Evolutionary conservation across 2,329 filamentous ascomycete genomes (phyloP), one percentile per base, ranked within the genome.

Genomic region (Rosellinia necatrix): DNA sequence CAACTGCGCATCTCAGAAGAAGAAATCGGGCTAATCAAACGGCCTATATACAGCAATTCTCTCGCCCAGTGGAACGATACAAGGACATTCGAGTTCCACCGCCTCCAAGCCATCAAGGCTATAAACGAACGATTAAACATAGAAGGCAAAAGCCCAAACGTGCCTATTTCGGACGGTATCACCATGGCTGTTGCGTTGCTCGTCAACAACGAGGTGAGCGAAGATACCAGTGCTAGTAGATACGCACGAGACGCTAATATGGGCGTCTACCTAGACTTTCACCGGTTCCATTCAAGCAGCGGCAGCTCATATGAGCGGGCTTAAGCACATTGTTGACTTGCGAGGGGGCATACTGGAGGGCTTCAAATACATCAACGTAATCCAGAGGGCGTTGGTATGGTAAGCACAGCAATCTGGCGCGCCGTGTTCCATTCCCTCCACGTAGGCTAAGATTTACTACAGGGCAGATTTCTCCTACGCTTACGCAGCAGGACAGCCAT

Each of bases 401-500:
- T 69, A 54, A 60, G 67, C 24, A 56, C 5, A 35, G 22, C 25
- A 10, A 47, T 19, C 8, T 4, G 25, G 19, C 38, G 15, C 4
- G 15, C 4, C 5, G 30, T 12, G 30, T 37, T 37, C 10, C 6
- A 37, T 24, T 19, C 9, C 6, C 32, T 47, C 21, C 15, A 48
- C 38, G 42, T 52, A 27, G 24, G 24, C 58, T 66, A 59, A 66
- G 24, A 12, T n/a, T 35, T 21, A 30, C 24, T 17, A 40, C 27
- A 70, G 68, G 70, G 69, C 70, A 10, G 70, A 71, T 51, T 71
- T 70, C 38, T 69, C 70, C 6, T 71, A 71, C 29, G 69, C 68
- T 13, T 69, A 69, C 12, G 68, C 66, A 9, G 61, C 69, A 2
- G 62, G 66, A 8, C 62, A 64, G 17, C 62, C 70, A 2, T 60